Percentiles rank a stretch among this genome's conserved stretches.
Evolutionary conservation across 164 flowering plant species (phyloP).

Genomic region (Aristolochia contorta): DNA sequence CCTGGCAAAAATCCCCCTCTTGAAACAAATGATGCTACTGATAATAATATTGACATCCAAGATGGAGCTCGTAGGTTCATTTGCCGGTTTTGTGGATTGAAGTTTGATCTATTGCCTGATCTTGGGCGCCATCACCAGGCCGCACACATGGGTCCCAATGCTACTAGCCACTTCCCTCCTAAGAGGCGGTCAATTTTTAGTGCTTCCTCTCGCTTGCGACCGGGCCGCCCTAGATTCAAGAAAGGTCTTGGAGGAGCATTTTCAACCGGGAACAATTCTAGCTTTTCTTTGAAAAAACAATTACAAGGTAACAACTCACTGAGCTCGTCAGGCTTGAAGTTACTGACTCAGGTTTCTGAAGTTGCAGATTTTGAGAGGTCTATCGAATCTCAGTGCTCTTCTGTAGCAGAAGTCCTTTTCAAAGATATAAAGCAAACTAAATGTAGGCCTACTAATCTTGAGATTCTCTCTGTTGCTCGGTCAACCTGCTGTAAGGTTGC

Average conservation of each 20-base stretch:
- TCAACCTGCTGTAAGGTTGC: constrained; percentile 67
- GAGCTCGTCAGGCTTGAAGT: constrained; percentile 15
- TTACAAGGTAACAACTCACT: constrained; percentile 38
- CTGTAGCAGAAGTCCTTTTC: constrained; percentile 55
- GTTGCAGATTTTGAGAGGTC: constrained; percentile 37
- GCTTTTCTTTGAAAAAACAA: constrained; percentile 41
- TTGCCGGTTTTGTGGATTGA: constrained; percentile 84
- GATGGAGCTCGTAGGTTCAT: constrained; percentile 35
- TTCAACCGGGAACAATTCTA: constrained; percentile 46
- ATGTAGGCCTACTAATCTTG: constrained; percentile 61
- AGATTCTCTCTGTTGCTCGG: constrained; percentile 70
- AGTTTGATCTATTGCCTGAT: constrained; percentile 91
- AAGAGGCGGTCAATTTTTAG: constrained; percentile 47
- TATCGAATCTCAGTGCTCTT: constrained; percentile 56
- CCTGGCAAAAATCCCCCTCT: constrained; percentile 2
- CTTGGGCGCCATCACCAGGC: constrained; percentile 99
- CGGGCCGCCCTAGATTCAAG: constrained; percentile 63
- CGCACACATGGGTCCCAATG: constrained; percentile 71
- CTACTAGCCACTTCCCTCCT: constrained; percentile 24
- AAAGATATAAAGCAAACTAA: constrained; percentile 64
- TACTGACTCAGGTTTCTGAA: constrained; percentile 32
- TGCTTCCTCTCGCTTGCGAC: constrained; percentile 45
- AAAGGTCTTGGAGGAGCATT: constrained; percentile 51
- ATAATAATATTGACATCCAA: constrained; percentile 26
- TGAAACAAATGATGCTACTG: constrained; percentile 15